phyloP scores from a whole-genome alignment of 1,284 basidiomycete species.

The Cystobasidium pallidum region DNA sequence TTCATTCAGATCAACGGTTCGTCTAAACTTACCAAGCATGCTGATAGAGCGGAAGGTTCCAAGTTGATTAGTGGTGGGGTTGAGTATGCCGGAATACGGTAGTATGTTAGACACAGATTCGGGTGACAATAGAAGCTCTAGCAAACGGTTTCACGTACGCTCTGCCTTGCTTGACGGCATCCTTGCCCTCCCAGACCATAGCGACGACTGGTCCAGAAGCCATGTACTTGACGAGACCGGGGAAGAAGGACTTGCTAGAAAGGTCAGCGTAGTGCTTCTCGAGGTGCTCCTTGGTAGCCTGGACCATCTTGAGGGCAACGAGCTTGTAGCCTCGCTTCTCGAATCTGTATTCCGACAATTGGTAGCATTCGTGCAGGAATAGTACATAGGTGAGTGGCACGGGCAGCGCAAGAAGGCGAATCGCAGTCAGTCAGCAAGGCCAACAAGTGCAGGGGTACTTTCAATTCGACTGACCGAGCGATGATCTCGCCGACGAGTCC shows the following conservation, averaged over 20 bases:
- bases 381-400: not conserved
- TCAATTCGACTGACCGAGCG: constrained; percentile 39
- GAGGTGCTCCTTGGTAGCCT: constrained; percentile 66
- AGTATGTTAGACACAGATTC: no score
- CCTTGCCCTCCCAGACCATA: constrained; percentile 94
- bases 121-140: no score
- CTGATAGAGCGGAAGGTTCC: no score
- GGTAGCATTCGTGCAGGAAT: no score
- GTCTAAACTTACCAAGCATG: constrained; percentile 28
- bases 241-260: constrained; percentile 88
- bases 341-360: constrained; percentile 64
- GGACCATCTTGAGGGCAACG: constrained; percentile 66
- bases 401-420: not conserved
- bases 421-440: not conserved
- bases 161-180: constrained; percentile 76
- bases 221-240: constrained; percentile 83
- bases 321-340: constrained; percentile 96
- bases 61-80: no score
- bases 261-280: constrained; percentile 95
- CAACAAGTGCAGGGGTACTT: not conserved
- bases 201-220: constrained; percentile 82
- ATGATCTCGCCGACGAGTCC: constrained; percentile 78
- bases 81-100: no score
- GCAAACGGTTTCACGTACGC: not conserved
- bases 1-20: constrained; percentile 61